phyloP scores from a whole-genome alignment of 208 protist species.

The Crithidia sp. region DNA sequence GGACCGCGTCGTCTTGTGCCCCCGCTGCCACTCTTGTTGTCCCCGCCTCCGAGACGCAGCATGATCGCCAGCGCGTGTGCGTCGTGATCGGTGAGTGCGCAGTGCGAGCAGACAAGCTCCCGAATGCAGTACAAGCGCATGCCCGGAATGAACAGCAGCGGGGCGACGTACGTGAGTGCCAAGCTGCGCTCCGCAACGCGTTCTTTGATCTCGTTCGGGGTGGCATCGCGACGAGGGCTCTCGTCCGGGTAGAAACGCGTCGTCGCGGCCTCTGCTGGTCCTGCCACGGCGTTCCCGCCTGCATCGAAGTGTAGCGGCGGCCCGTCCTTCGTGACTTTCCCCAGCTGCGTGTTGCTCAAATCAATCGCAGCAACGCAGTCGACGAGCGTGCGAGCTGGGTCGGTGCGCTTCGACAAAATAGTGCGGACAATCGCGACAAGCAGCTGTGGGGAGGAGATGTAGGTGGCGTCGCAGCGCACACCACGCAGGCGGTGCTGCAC shows the following conservation, averaged over 20 bases:
- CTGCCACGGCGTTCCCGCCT: constrained; percentile 16
- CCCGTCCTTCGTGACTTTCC: constrained; percentile 31
- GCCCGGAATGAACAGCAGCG: constrained; percentile 57
- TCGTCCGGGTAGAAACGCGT: constrained; percentile 59
- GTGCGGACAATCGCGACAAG: constrained; percentile 34
- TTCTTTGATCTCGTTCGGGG: constrained; percentile 7
- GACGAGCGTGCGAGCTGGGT: constrained; percentile 14
- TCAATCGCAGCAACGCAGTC: constrained; percentile 50
- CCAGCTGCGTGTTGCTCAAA: constrained; percentile 51
- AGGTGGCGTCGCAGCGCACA: constrained; percentile 42
- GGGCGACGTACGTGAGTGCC: constrained; percentile 45
- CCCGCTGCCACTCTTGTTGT: background rate
- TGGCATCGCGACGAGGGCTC: constrained; percentile 15
- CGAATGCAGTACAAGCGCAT: constrained; percentile 37
- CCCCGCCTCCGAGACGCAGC: constrained; percentile 20
- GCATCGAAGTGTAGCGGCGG: constrained; percentile 45
- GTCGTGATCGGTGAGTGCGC: constrained; percentile 55
- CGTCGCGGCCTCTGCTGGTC: constrained; percentile 1
- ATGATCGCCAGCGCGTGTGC: constrained; percentile 59
- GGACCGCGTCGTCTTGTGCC: background rate
- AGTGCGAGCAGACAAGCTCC: constrained; percentile 44
- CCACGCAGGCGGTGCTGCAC: constrained; percentile 37
- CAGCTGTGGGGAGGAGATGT: constrained; percentile 26
- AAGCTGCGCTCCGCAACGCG: constrained; percentile 45
- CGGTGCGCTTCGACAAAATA: constrained; percentile 31